These are phyloP conservation scores for Teratosphaeria zuluensis DNA, from an alignment of 2,329 filamentous ascomycete genomes.

Conservation along the genomic window DNA sequence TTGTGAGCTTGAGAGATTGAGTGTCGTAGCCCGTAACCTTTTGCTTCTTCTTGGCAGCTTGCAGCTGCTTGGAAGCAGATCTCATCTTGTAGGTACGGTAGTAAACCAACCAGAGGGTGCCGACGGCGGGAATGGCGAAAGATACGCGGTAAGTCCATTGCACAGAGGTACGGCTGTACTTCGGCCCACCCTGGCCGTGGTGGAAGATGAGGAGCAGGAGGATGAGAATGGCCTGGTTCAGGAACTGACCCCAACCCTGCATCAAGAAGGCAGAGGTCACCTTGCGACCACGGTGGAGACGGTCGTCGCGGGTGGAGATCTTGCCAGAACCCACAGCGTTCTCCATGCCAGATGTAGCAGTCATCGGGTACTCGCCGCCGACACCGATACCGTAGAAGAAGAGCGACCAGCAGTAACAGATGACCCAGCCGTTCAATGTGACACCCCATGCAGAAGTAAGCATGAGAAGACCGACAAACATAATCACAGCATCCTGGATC, in stretches of 20 bases:
- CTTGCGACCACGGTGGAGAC: slow-evolving; percentile 89
- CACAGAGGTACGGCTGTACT: slow-evolving; percentile 65
- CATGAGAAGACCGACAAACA: slow-evolving; percentile 89
- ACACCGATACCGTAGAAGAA: slow-evolving; percentile 74
- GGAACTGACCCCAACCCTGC: slow-evolving; percentile 96
- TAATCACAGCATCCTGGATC: slow-evolving; percentile 88
- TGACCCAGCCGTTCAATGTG: slow-evolving; percentile 83
- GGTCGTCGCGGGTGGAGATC: slow-evolving; percentile 82
- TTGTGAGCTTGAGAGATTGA: slow-evolving; percentile 67
- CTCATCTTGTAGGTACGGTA: slow-evolving; percentile 95
- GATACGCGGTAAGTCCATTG: slow-evolving; percentile 90
- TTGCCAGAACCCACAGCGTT: slow-evolving; percentile 73
- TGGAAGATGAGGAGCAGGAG: slow-evolving; percentile 82
- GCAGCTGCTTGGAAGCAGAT: slow-evolving; percentile 72
- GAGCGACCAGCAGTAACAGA: slow-evolving; percentile 89
- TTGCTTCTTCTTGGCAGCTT: slow-evolving; percentile 71
- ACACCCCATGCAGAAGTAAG: slow-evolving; percentile 83
- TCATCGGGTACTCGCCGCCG: slow-evolving; percentile 93
- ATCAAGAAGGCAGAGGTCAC: slow-evolving; percentile 94
- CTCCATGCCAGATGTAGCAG: slow-evolving; percentile 79
- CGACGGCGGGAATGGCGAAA: slow-evolving; percentile 81
- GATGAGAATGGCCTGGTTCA: slow-evolving; percentile 87
- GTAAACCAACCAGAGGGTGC: slow-evolving; percentile 90
- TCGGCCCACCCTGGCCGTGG: slow-evolving; percentile 62
- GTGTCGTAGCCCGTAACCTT: slow-evolving; percentile 88